phyloP scores from a whole-genome alignment of 202 grass and related monocot genomes.

The Musa balbisiana region DNA sequence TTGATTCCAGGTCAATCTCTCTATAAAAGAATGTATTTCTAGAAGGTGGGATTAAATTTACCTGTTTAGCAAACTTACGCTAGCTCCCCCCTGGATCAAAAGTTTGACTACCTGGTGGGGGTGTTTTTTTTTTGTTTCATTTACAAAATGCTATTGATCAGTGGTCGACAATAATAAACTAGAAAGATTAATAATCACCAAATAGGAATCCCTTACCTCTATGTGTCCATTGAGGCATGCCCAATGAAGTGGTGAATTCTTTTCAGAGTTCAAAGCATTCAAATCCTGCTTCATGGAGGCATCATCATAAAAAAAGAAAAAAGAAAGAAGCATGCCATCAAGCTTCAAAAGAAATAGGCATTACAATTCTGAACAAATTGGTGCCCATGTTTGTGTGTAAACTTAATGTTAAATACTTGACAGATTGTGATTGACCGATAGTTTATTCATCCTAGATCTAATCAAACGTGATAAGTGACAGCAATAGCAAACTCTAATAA shows the following conservation, averaged over 20 bases:
- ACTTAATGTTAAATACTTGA: too few species aligned
- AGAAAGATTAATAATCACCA: neutral
- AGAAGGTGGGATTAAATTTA: conserved; percentile 16
- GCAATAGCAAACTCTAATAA: too few species aligned
- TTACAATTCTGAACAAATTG: too few species aligned
- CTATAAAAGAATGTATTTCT: neutral
- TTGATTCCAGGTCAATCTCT: neutral
- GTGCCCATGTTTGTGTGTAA: too few species aligned
- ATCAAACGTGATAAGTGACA: too few species aligned
- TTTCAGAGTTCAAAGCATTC: conserved; percentile 70
- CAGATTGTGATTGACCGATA: too few species aligned
- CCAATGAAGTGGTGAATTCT: conserved; percentile 85
- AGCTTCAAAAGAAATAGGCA: neutral
- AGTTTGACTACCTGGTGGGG: conserved; percentile 55
- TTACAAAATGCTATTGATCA: neutral
- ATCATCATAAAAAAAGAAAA: neutral
- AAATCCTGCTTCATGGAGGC: conserved; percentile 45
- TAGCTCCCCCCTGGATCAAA: conserved; percentile 66
- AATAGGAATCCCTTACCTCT: conserved; percentile 36
- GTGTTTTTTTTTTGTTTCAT: neutral
- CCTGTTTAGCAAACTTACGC: conserved; percentile 80
- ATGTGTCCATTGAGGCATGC: conserved; percentile 86
- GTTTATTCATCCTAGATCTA: too few species aligned
- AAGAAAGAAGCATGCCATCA: neutral
- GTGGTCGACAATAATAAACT: neutral